Evolutionary conservation across 257 asterid genomes (phyloP), one percentile per base, ranked within the genome.

Genomic region (Nicotiana benthamiana): DNA sequence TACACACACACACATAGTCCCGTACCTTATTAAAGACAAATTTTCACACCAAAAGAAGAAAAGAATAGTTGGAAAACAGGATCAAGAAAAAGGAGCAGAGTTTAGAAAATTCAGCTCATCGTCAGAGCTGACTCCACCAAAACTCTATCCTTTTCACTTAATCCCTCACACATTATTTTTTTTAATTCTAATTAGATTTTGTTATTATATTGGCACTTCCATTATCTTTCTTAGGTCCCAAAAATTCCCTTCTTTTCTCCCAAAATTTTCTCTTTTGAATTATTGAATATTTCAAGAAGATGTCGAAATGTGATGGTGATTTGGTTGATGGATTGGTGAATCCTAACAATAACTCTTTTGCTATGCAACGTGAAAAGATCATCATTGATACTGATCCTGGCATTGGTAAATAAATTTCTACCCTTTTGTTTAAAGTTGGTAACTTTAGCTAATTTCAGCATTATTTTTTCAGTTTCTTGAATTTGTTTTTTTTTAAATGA

Each of bases 311-410:
- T 79, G 77, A 79, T 79, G 43, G 63, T 43, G 52, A 26, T 43
- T 61, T 79, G 34, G 16, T 26, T 26, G 53, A 68, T 68, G 77
- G 56, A 9, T 36, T 68, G 40, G 70, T 59, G 70, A 5, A 1
- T 70, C 1, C 57, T 0, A 70, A 70, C 77, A 70, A 40, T 51
- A 4, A 74, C 48, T 74, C 16, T 48, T 46, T 74, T 48, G 66
- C 46, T 59, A 59, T 65, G 68, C 51, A 46, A 43, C 64, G 75
- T 30, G 75, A 68, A 32, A 83, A 57, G 75, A 83, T 85, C 82
- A 87, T 87, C 20, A 87, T 87, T 27, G 90, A 87, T 16, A 87
- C 90, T 43, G 90, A 87, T 77, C 90, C 90, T 72, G 90, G 90
- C 60, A 82, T 87, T 83, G 90, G 90, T 87, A 32, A 75, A n/a